A percentile compares a stretch with the other conserved stretches of the same genome.
These are phyloP conservation scores for Vitis rupestris DNA, from an alignment of 164 flowering plant genomes.

Conservation along the genomic window DNA sequence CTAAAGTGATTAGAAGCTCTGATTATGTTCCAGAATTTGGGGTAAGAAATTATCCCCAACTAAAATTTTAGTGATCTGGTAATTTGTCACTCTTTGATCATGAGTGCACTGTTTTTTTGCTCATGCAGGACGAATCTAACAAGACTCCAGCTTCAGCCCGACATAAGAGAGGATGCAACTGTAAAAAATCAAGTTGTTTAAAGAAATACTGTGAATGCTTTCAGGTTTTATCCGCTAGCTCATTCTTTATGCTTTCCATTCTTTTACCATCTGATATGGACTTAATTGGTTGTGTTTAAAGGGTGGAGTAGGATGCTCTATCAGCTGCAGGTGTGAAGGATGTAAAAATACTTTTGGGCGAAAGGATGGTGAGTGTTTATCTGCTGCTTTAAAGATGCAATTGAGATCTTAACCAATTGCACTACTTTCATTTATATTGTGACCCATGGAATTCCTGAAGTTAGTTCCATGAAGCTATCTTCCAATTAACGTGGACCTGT, in stretches of 20 bases:
- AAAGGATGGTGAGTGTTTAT: conserved; percentile 34
- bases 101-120: neutral
- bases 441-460: neutral
- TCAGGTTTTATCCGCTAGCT: conserved; percentile 26
- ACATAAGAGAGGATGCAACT: conserved; percentile 47
- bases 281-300: conserved; percentile 4
- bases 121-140: conserved; percentile 29
- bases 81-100: neutral
- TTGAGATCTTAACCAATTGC: neutral
- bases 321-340: conserved; percentile 46
- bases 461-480: neutral
- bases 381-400: neutral
- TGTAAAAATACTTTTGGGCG: conserved; percentile 39
- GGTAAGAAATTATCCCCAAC: conserved; percentile 29
- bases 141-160: conserved; percentile 47
- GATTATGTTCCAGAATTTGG: conserved; percentile 29
- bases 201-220: conserved; percentile 55
- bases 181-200: conserved; percentile 43
- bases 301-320: conserved; percentile 52
- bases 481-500: neutral
- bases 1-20: conserved; percentile 55
- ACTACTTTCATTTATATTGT: neutral
- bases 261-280: conserved; percentile 1
- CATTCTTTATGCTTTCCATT: neutral
- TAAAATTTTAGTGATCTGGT: neutral